Percentiles rank a stretch among this genome's conserved stretches.
These are phyloP conservation scores for Musa balbisiana DNA, from an alignment of 202 grass and related monocot genomes.

Conservation along the genomic window DNA sequence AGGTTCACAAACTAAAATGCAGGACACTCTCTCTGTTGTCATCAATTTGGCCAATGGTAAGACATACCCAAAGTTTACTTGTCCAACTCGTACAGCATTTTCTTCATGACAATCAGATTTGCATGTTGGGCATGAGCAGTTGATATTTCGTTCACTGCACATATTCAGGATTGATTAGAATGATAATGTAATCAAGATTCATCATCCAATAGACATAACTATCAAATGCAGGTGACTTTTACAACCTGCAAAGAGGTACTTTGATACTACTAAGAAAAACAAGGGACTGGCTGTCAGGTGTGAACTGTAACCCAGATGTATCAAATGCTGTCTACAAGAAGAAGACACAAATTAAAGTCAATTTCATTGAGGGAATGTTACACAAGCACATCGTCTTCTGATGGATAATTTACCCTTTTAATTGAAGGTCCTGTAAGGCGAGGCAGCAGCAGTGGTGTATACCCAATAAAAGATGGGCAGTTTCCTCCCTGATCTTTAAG, in stretches of 20 bases:
- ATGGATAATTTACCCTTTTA: slow-evolving; percentile 46
- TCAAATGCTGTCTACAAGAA: slow-evolving; percentile 45
- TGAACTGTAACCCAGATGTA: slow-evolving; percentile 63
- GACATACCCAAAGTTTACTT: slow-evolving; percentile 57
- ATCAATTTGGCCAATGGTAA: slow-evolving; percentile 54
- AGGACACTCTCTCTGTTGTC: slow-evolving; percentile 41
- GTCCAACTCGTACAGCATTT: slow-evolving; percentile 60
- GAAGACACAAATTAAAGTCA: slow-evolving; percentile 13
- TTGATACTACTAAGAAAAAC: slow-evolving; percentile 51
- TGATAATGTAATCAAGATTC: slow-evolving; percentile 5
- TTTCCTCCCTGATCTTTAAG: slow-evolving; percentile 28
- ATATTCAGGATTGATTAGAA: slow-evolving; percentile 33
- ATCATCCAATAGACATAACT: slow-evolving; percentile 9
- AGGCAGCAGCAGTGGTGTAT: slow-evolving; percentile 55
- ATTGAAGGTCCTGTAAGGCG: slow-evolving; percentile 35
- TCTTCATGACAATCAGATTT: slow-evolving; percentile 38
- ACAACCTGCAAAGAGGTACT: slow-evolving; percentile 78
- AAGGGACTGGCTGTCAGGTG: slow-evolving; percentile 49
- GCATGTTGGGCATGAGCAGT: slow-evolving; percentile 62
- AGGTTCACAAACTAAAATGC: slow-evolving; percentile 64
- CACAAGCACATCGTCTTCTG: not conserved
- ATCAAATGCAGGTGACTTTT: slow-evolving; percentile 13
- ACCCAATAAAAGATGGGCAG: slow-evolving; percentile 60
- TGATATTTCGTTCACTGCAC: slow-evolving; percentile 44
- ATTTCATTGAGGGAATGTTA: slow-evolving; percentile 5